Conservation (phyloP, 1,139 yeast species). For the Saccharomyces hybrid region DNA sequence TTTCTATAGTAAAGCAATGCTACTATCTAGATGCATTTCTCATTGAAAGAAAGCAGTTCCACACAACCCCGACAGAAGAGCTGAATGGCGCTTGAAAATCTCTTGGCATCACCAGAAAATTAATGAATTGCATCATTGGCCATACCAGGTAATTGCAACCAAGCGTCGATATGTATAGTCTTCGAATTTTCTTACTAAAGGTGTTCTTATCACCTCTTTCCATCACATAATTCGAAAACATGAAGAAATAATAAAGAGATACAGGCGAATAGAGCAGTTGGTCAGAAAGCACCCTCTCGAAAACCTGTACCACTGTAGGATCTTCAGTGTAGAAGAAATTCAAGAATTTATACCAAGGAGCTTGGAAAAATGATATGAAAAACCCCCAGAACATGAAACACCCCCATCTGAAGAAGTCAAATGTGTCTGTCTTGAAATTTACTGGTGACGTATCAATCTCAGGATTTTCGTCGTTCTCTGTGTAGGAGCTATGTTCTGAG, state of each 20-base stretch:
- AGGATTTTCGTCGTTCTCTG: slow-evolving; percentile 3
- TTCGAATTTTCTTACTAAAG: slow-evolving; percentile 53
- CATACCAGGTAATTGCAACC: slow-evolving; percentile 80
- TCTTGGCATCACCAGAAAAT: slow-evolving; percentile 73
- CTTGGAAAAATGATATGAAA: slow-evolving; percentile 72
- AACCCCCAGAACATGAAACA: slow-evolving; percentile 89
- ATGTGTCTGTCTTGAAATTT: slow-evolving; percentile 34
- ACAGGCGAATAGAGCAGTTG: slow-evolving; percentile 86
- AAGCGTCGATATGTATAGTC: slow-evolving; percentile 66
- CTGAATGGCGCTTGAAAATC: slow-evolving; percentile 86
- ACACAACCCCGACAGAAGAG: slow-evolving; percentile 75
- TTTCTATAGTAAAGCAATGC: neutral
- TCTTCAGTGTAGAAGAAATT: slow-evolving; percentile 71
- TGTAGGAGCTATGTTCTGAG: slow-evolving; percentile 3
- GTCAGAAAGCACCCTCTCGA: slow-evolving; percentile 82
- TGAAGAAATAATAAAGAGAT: slow-evolving; percentile 70
- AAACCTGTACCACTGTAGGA: slow-evolving; percentile 73
- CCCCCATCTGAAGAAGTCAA: slow-evolving; percentile 62
- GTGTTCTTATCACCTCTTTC: slow-evolving; percentile 68
- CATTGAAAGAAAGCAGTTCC: slow-evolving; percentile 89
- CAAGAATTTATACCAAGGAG: slow-evolving; percentile 80
- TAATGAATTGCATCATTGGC: slow-evolving; percentile 90
- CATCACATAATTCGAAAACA: slow-evolving; percentile 74
- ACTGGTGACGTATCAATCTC: slow-evolving; percentile 15
- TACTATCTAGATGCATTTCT: slow-evolving; percentile 37